Base-by-base conservation (phyloP, 139 green algal species). In the Dunaliella primolecta region DNA sequence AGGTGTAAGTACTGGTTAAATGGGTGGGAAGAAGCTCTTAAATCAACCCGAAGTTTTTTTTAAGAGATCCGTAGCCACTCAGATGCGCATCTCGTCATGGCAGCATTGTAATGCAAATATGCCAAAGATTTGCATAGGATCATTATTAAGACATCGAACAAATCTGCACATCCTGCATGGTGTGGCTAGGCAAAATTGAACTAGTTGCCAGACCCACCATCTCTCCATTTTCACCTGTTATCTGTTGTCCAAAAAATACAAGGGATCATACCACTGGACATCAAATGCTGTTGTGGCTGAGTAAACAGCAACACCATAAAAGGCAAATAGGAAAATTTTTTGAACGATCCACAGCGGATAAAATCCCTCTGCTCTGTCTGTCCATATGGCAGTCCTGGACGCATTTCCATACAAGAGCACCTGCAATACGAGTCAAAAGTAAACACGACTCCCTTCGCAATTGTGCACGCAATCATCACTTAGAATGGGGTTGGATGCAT, bases 301-400 rank as follows among this genome's bases (percentile, higher is more conserved):
- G 74, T 64, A 72, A 1, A 21, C 21, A 1, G 85, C 81, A 34
- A 79, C 46, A 36, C 31, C 81, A 80, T 80, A 88, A 38, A 83
- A 88, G 36, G 84, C 36, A 33, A 88, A 25, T 35, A 88, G 85
- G 37, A 85, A 34, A 34, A 82, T 34, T 24, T 81, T 81, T 27
- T 83, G 75, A 0, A 83, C 74, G 23, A 55, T 38, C 85, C 85
- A 88, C 80, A 88, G 55, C 33, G 85, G 33, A 3, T 57, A 70
- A 80, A 83, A 88, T 7, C 36, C 34, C 80, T 35, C 80, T 55
- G 24, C 29, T 27, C 72, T 85, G 24, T 32, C 72, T 3, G 72
- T 71, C 85, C 85, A 88, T 70, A 88, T 24, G 46, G 32, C 72
- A 23, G 83, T n/a, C 72, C 84, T 74, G 11, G 81, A 83, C 0